phyloP scores from a whole-genome alignment of 345 rosid genomes.

The Gossypium thurberi region DNA sequence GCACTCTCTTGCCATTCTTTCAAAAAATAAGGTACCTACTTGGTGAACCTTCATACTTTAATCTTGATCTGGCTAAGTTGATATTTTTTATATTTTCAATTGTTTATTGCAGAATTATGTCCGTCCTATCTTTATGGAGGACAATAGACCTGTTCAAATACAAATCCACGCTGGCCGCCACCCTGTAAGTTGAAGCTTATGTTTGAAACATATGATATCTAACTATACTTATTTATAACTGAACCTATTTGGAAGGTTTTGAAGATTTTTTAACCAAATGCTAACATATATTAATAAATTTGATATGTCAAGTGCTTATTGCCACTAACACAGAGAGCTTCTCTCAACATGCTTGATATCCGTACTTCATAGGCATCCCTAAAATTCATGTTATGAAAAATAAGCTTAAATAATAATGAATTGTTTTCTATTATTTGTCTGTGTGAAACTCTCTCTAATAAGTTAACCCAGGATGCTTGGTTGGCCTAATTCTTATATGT shows the following conservation, averaged over 20 bases:
- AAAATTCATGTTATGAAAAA: neutral
- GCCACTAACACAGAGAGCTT: neutral
- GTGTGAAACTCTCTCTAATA: neutral
- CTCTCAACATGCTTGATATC: neutral
- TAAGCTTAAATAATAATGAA: neutral
- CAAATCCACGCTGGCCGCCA: conserved; percentile 71
- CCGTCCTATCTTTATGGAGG: conserved; percentile 57
- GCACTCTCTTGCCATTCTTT: conserved; percentile 75
- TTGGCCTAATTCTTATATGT: neutral
- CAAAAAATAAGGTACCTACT: conserved; percentile 58
- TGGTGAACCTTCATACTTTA: neutral
- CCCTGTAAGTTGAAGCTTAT: conserved; percentile 47
- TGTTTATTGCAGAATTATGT: conserved; percentile 59
- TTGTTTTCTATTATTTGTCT: neutral
- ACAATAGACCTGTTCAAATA: conserved; percentile 67
- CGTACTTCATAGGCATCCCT: neutral
- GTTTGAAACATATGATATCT: neutral
- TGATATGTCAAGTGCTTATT: neutral
- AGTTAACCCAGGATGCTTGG: neutral
- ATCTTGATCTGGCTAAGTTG: conserved; percentile 16
- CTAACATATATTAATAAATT: neutral
- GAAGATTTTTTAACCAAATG: neutral
- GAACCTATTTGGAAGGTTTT: neutral
- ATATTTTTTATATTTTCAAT: conserved; percentile 6
- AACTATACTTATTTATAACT: neutral